These are phyloP conservation scores for Plantago rigida DNA, from an alignment of 305 asterid genomes.

Conservation along the genomic window DNA sequence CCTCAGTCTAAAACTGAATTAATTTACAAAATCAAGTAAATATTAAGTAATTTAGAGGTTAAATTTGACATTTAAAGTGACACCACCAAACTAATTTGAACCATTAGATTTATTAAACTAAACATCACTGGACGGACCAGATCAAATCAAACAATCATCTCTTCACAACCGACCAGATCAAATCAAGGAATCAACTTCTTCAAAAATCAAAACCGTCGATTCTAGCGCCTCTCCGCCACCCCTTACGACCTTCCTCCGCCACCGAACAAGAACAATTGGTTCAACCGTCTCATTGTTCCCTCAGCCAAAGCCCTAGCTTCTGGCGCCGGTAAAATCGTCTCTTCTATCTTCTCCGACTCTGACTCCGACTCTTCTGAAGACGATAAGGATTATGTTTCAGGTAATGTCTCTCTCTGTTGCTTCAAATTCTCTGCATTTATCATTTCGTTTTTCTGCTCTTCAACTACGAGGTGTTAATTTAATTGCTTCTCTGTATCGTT, in stretches of 20 bases:
- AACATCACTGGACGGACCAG: too few species aligned
- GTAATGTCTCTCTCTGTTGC: conserved; percentile 10
- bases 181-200: too few species aligned
- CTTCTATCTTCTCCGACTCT: not conserved
- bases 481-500: too few species aligned
- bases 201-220: too few species aligned
- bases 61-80: too few species aligned
- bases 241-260: conserved; percentile 49
- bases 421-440: not conserved
- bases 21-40: too few species aligned
- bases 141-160: too few species aligned
- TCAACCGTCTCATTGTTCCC: conserved; percentile 7
- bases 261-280: conserved; percentile 1
- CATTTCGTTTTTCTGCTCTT: conserved; percentile 7
- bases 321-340: conserved; percentile 5
- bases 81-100: too few species aligned
- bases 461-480: not conserved
- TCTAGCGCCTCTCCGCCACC: conserved; percentile 44
- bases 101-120: too few species aligned
- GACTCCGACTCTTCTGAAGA: not conserved
- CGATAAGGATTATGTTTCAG: conserved; percentile 3
- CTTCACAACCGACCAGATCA: too few species aligned
- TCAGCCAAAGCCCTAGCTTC: conserved; percentile 7
- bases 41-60: too few species aligned
- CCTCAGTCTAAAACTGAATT: too few species aligned